Evolutionary conservation across 495 filamentous ascomycete genomes (phyloP).

Genomic region (Podospora australis): DNA sequence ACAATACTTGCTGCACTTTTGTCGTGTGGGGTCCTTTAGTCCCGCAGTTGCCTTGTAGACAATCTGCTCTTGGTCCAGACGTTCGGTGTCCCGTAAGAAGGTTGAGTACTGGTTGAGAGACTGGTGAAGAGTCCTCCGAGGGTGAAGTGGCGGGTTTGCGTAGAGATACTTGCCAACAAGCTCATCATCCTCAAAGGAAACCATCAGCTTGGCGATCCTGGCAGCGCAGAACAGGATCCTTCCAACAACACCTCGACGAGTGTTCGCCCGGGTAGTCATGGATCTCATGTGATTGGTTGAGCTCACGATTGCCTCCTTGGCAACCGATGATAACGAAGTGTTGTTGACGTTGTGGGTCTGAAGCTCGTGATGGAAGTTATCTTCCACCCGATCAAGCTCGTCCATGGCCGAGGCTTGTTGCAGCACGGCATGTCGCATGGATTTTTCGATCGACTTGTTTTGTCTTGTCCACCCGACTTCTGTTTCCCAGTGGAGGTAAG

Average conservation of each 20-base stretch:
- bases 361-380: conserved; percentile 13
- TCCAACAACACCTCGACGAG: conserved; percentile 10
- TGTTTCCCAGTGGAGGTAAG: conserved; percentile 14
- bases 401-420: background rate
- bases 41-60: conserved; percentile 11
- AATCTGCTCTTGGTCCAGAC: conserved; percentile 11
- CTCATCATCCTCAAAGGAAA: conserved; percentile 10
- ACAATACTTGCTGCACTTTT: conserved; percentile 10
- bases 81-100: conserved; percentile 10
- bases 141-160: conserved; percentile 11
- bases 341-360: conserved; percentile 8
- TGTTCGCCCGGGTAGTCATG: conserved; percentile 10
- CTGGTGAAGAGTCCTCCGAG: conserved; percentile 11
- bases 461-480: conserved; percentile 7
- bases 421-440: conserved; percentile 3
- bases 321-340: conserved; percentile 7
- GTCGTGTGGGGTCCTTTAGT: conserved; percentile 1
- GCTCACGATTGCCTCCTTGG: conserved; percentile 4
- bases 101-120: conserved; percentile 10
- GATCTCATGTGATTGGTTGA: conserved; percentile 11
- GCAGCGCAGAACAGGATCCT: conserved; percentile 12
- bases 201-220: conserved; percentile 10
- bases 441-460: conserved; percentile 6
- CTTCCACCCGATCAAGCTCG: conserved; percentile 5
- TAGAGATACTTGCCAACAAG: conserved; percentile 8